phyloP scores from a whole-genome alignment of 768 basidiomycete species.

The Flagelloscypha sp. region DNA sequence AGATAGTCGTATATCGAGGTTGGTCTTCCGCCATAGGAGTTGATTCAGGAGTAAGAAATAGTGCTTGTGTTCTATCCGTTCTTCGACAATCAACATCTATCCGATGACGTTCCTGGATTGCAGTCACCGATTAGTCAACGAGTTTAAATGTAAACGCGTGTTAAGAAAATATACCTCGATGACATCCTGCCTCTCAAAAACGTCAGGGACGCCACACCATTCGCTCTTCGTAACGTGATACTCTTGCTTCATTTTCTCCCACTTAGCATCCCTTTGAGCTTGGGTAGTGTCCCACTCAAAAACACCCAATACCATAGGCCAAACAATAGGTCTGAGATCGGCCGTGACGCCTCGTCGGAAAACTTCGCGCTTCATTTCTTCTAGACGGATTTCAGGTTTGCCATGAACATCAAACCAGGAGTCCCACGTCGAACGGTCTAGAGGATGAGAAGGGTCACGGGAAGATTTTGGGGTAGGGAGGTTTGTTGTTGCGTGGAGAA shows the following conservation, averaged over 20 bases:
- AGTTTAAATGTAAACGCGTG: slow-evolving; percentile 2
- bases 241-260: slow-evolving; percentile 52
- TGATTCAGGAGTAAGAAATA: slow-evolving; percentile 53
- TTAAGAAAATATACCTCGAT: slow-evolving; percentile 55
- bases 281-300: slow-evolving; percentile 69
- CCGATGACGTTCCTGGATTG: slow-evolving; percentile 74
- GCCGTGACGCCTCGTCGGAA: slow-evolving; percentile 66
- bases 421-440: slow-evolving; percentile 66
- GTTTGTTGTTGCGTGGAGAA: slow-evolving; percentile 71
- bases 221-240: slow-evolving; percentile 68
- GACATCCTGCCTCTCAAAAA: slow-evolving; percentile 72
- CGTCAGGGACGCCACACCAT: slow-evolving; percentile 80
- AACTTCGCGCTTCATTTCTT: slow-evolving; percentile 69
- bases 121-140: slow-evolving; percentile 4
- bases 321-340: slow-evolving; percentile 61
- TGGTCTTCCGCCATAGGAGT: slow-evolving; percentile 28
- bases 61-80: slow-evolving; percentile 88
- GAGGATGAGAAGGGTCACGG: slow-evolving; percentile 68
- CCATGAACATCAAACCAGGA: slow-evolving; percentile 76
- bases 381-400: slow-evolving; percentile 49
- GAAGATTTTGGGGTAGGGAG: slow-evolving; percentile 78
- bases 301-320: slow-evolving; percentile 88
- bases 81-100: slow-evolving; percentile 96
- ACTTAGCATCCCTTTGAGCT: slow-evolving; percentile 49
- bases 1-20: slow-evolving; percentile 61